Conservation (phyloP, 306 rosid genomes). For the Rubus parviflorus region DNA sequence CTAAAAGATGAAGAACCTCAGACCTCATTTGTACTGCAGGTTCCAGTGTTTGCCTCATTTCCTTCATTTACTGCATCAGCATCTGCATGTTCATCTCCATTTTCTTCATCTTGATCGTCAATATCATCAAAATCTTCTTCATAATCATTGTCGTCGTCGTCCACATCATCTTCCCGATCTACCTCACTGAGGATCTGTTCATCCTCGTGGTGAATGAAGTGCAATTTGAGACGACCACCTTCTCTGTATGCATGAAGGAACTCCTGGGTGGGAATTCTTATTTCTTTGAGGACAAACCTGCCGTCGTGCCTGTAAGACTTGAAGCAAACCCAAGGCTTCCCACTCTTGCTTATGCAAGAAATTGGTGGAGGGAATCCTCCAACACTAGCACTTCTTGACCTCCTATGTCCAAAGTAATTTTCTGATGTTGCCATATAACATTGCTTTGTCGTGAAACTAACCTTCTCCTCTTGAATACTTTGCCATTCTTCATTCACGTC, state of each 20-base stretch:
- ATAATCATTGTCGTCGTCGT: slow-evolving; percentile 6
- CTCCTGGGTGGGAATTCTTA: slow-evolving; percentile 62
- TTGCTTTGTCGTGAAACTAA: slow-evolving; percentile 22
- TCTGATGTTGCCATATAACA: slow-evolving; percentile 10
- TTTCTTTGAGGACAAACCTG: slow-evolving; percentile 68
- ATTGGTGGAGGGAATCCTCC: slow-evolving; percentile 84
- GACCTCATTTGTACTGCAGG: neutral
- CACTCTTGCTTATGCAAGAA: slow-evolving; percentile 64
- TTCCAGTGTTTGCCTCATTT: slow-evolving; percentile 1
- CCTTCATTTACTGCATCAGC: slow-evolving; percentile 4
- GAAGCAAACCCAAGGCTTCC: slow-evolving; percentile 75
- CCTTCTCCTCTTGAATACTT: slow-evolving; percentile 26
- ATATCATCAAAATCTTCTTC: slow-evolving; percentile 26
- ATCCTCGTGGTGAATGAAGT: slow-evolving; percentile 53
- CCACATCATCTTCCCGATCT: slow-evolving; percentile 18
- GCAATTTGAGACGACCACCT: slow-evolving; percentile 72
- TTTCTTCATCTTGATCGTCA: neutral
- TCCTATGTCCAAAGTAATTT: slow-evolving; percentile 29
- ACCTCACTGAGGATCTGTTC: slow-evolving; percentile 25
- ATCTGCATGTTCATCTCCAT: neutral
- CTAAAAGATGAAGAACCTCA: slow-evolving; percentile 7
- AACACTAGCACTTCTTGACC: slow-evolving; percentile 41
- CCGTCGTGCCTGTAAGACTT: slow-evolving; percentile 63
- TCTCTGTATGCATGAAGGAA: slow-evolving; percentile 76
- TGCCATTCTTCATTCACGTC: slow-evolving; percentile 20